phyloP scores from a whole-genome alignment of 345 rosid species.

The Salix brachista region DNA sequence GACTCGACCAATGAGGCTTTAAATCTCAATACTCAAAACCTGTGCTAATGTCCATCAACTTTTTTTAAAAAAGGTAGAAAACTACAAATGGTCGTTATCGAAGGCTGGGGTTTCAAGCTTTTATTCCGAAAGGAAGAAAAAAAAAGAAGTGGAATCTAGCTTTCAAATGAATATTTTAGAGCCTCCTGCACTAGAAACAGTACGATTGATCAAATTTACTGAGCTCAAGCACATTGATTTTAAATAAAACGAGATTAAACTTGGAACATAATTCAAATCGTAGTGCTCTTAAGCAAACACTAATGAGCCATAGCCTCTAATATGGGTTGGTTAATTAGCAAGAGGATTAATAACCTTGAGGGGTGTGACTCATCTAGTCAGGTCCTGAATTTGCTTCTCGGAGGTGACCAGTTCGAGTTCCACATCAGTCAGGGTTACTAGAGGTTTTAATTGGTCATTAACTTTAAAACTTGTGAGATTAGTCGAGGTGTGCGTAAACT shows the following conservation, averaged over 20 bases:
- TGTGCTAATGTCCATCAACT: not conserved
- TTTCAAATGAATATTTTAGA: not conserved
- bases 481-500: fast-evolving
- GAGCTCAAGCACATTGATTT: not conserved
- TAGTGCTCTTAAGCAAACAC: not conserved
- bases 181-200: not conserved
- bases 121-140: too few relatives aligned
- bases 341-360: too few relatives aligned
- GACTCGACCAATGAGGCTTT: not conserved
- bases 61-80: not conserved
- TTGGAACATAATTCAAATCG: not conserved
- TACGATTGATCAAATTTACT: not conserved
- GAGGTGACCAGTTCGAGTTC: too few relatives aligned
- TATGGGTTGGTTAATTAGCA: not conserved
- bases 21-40: not conserved
- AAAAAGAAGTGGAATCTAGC: not conserved
- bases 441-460: too few relatives aligned
- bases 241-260: not conserved
- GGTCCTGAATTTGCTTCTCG: too few relatives aligned
- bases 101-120: too few relatives aligned
- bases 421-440: fast-evolving
- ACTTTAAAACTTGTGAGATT: too few relatives aligned
- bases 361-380: too few relatives aligned
- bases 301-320: not conserved
- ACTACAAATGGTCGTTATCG: not conserved